phyloP scores from a whole-genome alignment of 106 monocot genomes.

The Hemerocallis citrina region DNA sequence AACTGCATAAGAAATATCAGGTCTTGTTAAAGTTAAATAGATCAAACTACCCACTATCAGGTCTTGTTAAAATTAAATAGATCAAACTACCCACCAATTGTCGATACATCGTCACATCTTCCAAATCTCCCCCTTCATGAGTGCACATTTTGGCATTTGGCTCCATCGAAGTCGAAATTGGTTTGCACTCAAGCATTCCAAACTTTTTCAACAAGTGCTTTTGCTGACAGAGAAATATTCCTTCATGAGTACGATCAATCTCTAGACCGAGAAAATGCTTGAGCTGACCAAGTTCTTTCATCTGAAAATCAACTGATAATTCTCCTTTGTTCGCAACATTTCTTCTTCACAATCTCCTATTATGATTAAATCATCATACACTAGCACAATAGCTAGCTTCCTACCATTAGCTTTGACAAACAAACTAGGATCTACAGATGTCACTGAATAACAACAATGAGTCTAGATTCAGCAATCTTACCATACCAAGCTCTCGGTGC shows the following conservation, averaged over 20 bases:
- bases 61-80: no score
- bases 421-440: slow-evolving; percentile 14
- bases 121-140: slow-evolving; percentile 18
- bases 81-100: slow-evolving; percentile 24
- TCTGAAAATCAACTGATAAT: slow-evolving; percentile 3
- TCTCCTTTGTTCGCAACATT: not conserved
- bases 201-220: slow-evolving; percentile 16
- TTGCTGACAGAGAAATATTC: slow-evolving; percentile 20
- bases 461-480: slow-evolving; percentile 10
- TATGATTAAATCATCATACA: slow-evolving; percentile 21
- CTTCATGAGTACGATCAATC: slow-evolving; percentile 10
- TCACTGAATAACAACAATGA: not conserved
- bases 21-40: slow-evolving; percentile 18
- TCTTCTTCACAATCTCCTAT: slow-evolving; percentile 10
- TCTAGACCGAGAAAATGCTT: slow-evolving; percentile 26
- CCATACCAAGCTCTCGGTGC: slow-evolving; percentile 27
- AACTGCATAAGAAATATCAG: slow-evolving; percentile 8
- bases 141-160: slow-evolving; percentile 8
- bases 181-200: slow-evolving; percentile 17
- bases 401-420: slow-evolving; percentile 4
- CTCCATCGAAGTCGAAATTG: slow-evolving; percentile 15
- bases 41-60: no score
- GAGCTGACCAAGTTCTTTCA: slow-evolving; percentile 15
- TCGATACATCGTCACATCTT: slow-evolving; percentile 17
- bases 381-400: slow-evolving; percentile 15